phyloP scores from a whole-genome alignment of 805 yeast genomes.

The Kazachstania viticola region DNA sequence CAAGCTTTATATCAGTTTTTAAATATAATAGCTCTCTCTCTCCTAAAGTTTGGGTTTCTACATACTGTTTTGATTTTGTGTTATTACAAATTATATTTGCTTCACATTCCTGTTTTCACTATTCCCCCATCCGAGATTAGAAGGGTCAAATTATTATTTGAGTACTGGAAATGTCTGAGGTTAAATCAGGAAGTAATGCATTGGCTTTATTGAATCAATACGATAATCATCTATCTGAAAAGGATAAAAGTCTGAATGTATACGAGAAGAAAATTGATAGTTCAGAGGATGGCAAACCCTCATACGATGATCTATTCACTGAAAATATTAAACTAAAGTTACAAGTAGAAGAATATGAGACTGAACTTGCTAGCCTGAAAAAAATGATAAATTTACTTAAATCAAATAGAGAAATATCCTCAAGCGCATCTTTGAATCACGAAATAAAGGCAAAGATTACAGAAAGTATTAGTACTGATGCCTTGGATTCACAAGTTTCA shows the following conservation, averaged over 20 bases:
- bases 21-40: no score
- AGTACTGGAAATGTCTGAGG: no score
- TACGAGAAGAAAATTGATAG: constrained; percentile 14
- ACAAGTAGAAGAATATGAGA: constrained; percentile 17
- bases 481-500: not conserved
- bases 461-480: constrained; percentile 1
- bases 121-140: no score
- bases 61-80: no score
- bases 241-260: constrained; percentile 19
- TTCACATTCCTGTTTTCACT: no score
- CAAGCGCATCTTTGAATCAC: no score
- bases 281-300: constrained; percentile 9
- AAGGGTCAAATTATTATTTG: no score
- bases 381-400: constrained; percentile 6
- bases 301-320: constrained; percentile 22
- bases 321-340: constrained; percentile 22
- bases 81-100: no score
- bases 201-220: constrained; percentile 22
- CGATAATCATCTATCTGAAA: constrained; percentile 19
- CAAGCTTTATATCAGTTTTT: no score
- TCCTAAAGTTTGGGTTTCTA: no score
- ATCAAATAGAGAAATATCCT: constrained; percentile 4
- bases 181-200: constrained; percentile 8
- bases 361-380: constrained; percentile 15
- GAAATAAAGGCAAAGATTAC: constrained; percentile 4